Percentiles rank a stretch among this genome's conserved stretches.
Evolutionary conservation across 2,329 filamentous ascomycete genomes (phyloP).

Genomic region (Ilyonectria robusta): DNA sequence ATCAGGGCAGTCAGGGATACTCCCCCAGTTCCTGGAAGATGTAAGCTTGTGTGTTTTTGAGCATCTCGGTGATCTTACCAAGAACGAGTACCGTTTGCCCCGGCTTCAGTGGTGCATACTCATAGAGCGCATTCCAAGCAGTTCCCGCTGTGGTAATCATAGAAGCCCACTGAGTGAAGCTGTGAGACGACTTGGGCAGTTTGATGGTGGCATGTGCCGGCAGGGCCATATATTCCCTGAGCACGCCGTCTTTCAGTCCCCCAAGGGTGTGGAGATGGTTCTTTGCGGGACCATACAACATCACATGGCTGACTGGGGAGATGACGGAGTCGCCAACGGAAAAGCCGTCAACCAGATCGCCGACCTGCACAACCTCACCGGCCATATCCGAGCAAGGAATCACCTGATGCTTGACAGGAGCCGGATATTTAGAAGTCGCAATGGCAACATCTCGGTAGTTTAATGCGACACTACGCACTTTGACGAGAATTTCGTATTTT

Average conservation of each 20-base stretch:
- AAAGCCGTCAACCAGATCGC: conserved; percentile 44
- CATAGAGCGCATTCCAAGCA: conserved; percentile 64
- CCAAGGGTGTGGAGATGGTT: conserved; percentile 44
- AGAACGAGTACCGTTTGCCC: conserved; percentile 57
- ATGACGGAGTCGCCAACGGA: conserved; percentile 52
- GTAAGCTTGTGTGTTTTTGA: not conserved
- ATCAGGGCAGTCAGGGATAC: conserved; percentile 61
- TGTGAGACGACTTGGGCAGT: conserved; percentile 55
- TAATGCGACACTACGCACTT: conserved; percentile 49
- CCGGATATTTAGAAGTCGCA: conserved; percentile 47
- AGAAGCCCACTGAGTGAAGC: conserved; percentile 54
- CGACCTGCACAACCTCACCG: conserved; percentile 51
- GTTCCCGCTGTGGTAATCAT: conserved; percentile 61
- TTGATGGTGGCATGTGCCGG: conserved; percentile 56
- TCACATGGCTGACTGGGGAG: conserved; percentile 38
- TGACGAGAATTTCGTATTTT: conserved; percentile 49
- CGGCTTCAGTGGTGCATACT: conserved; percentile 54
- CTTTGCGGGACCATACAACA: conserved; percentile 46
- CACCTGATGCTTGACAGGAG: conserved; percentile 50
- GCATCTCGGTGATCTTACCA: conserved; percentile 34
- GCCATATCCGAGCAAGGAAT: conserved; percentile 55
- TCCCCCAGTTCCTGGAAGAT: conserved; percentile 59
- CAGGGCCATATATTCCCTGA: conserved; percentile 59
- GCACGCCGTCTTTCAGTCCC: conserved; percentile 54
- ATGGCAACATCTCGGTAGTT: conserved; percentile 54